Evolutionary conservation across 192 early-diverging fungal species (phyloP).

Genomic region (Coemansia sp.): DNA sequence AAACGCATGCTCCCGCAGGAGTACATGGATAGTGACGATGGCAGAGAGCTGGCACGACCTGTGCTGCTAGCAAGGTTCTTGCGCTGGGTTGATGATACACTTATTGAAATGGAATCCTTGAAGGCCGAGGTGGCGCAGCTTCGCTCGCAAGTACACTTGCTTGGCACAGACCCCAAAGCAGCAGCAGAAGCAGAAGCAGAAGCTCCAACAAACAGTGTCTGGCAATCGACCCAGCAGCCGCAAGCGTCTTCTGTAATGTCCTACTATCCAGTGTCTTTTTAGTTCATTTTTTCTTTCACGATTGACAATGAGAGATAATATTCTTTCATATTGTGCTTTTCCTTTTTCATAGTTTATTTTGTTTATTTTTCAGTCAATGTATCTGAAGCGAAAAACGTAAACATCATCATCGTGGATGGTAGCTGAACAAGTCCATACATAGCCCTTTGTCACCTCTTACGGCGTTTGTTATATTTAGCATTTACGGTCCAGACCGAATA

Average conservation of each 20-base stretch:
- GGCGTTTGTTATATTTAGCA: neutral
- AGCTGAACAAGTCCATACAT: neutral
- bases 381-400: constrained; percentile 2
- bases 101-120: constrained; percentile 53
- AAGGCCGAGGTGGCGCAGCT: constrained; percentile 41
- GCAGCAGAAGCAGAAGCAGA: no score
- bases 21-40: constrained; percentile 55
- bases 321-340: constrained; percentile 1
- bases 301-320: constrained; percentile 2
- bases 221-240: constrained; percentile 2
- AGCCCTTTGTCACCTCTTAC: neutral
- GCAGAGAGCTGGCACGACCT: constrained; percentile 51
- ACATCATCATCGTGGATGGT: neutral
- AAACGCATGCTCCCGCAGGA: constrained; percentile 54
- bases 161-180: neutral
- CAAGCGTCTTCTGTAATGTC: constrained; percentile 1
- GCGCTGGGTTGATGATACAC: constrained; percentile 55
- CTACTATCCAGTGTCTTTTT: constrained; percentile 2
- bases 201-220: neutral
- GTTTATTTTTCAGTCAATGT: constrained; percentile 5
- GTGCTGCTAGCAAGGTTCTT: constrained; percentile 51
- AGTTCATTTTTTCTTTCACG: constrained; percentile 5
- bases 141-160: constrained; percentile 1
- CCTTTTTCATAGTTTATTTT: constrained; percentile 4
- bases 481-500: neutral